Conservation (phyloP, 148 eudicot species). For the Fagopyrum homotropicum region DNA sequence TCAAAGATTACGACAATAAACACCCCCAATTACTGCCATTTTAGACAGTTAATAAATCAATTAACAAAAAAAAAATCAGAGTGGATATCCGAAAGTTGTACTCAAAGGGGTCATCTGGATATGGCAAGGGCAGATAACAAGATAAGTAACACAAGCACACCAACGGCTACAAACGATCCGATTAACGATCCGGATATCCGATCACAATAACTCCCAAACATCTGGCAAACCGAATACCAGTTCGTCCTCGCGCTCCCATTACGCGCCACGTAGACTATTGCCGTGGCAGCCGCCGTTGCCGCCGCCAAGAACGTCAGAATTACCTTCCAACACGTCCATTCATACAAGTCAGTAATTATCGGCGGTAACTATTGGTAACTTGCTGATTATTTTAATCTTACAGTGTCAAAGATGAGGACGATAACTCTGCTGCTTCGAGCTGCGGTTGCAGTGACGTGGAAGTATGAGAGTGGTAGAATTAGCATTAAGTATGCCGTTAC, state of each 20-base stretch:
- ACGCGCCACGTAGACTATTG: slow-evolving; percentile 50
- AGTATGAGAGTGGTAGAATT: slow-evolving; percentile 33
- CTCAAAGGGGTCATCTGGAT: slow-evolving; percentile 13
- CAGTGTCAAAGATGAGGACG: slow-evolving; percentile 48
- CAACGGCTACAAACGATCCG: slow-evolving; percentile 38
- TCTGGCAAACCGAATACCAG: slow-evolving; percentile 47
- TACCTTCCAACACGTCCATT: slow-evolving; percentile 21
- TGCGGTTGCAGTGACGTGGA: slow-evolving; percentile 34
- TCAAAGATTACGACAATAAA: neutral
- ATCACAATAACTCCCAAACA: slow-evolving; percentile 44
- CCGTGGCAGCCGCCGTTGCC: slow-evolving; percentile 51
- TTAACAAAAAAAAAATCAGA: neutral
- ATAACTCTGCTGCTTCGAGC: slow-evolving; percentile 31
- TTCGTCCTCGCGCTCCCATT: slow-evolving; percentile 37
- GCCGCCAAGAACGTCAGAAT: slow-evolving; percentile 41
- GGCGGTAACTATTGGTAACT: neutral
- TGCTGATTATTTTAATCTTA: slow-evolving; percentile 1
- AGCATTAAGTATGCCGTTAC: slow-evolving; percentile 30
- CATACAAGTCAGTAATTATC: neutral
- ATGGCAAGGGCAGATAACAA: slow-evolving; percentile 41
- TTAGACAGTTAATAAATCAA: neutral
- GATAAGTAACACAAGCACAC: slow-evolving; percentile 30
- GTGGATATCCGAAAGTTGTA: neutral
- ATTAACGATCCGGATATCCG: slow-evolving; percentile 49
- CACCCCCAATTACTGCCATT: neutral